A percentile compares a stretch with the other conserved stretches of the same genome.
Conservation (phyloP, 2,329 filamentous ascomycete genomes). For the Botrytis galanthina region DNA sequence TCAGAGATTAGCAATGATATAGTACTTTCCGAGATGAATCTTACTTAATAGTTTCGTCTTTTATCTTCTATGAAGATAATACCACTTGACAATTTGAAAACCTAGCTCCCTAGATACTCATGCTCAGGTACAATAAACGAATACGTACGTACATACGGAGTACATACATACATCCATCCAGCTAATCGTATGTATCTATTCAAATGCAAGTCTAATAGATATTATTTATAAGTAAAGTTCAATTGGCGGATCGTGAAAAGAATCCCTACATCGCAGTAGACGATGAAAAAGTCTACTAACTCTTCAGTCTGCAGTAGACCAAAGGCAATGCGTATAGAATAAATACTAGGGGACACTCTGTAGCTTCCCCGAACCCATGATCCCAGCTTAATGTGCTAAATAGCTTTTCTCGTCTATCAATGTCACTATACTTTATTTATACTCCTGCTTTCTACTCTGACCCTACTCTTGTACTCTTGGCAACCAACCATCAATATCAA, state of each 20-base stretch:
- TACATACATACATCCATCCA: neutral
- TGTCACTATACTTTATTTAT: constrained; percentile 2
- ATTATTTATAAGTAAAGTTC: neutral
- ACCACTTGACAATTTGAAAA: neutral
- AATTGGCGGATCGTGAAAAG: neutral
- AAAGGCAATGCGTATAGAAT: neutral
- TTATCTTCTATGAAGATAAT: neutral
- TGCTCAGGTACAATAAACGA: neutral
- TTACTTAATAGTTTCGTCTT: neutral
- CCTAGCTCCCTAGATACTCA: neutral
- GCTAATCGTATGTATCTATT: neutral
- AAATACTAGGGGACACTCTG: constrained; percentile 2
- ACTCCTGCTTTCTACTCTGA: neutral
- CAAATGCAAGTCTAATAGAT: neutral
- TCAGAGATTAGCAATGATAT: neutral
- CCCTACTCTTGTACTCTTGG: constrained; percentile 11
- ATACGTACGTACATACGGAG: neutral
- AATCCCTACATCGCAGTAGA: neutral
- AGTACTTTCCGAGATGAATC: neutral
- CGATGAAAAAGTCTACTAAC: neutral
- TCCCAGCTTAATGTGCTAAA: neutral
- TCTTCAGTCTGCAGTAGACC: neutral
- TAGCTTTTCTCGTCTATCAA: constrained; percentile 5
- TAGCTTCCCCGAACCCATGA: constrained; percentile 11
- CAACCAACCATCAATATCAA: neutral